Base-by-base conservation (phyloP, 768 basidiomycete species). In the Kwoniella europaea region DNA sequence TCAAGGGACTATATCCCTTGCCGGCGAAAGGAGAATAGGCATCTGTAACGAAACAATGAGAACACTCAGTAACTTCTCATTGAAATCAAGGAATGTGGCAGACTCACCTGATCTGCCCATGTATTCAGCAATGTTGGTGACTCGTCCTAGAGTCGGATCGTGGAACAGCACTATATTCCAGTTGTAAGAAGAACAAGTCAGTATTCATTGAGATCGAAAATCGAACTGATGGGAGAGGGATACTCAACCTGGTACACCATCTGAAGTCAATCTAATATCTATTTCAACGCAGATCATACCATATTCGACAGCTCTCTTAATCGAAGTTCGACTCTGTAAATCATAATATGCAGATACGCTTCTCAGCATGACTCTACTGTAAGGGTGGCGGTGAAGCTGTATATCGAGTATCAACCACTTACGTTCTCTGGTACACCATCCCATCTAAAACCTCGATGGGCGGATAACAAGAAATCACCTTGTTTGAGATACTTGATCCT, bases 371-470 rank as follows among this genome's bases (percentile, higher is more conserved):
- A 7, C 55, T 20, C 2, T 13, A 18, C 10, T 27, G 18, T 13
- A 5, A 27, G 9, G 13, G 50, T 24, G 27, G 42, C 42, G 2
- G 24, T 65, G 9, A 10, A 44, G 16, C 20, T 41, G 18, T 63
- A 22, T 35, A 12, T 15, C 6, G 7, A 2, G 0, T 52, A 9
- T 22, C 10, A 4, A 6, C 1, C 27, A 61, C 58, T 68, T 24
- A 68, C 67, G 29, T 68, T 68, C 35, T 68, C 67, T 15, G 67
- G 67, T 10, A 68, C 46, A 35, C 67, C 67, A 54, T 54, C 53
- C 58, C 60, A 68, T 43, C 67, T 61, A 22, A 54, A 54, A 2
- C 67, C 67, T 27, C 67, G 18, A 68, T 68, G 67, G 15, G 67
- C 67, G 43, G 67, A 56, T 22, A 68, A 16, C 20, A 68, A n/a